Percentiles rank a stretch among this genome's conserved stretches.
phyloP scores from a whole-genome alignment of 1,284 basidiomycete species.

The Calocybe gambosa region DNA sequence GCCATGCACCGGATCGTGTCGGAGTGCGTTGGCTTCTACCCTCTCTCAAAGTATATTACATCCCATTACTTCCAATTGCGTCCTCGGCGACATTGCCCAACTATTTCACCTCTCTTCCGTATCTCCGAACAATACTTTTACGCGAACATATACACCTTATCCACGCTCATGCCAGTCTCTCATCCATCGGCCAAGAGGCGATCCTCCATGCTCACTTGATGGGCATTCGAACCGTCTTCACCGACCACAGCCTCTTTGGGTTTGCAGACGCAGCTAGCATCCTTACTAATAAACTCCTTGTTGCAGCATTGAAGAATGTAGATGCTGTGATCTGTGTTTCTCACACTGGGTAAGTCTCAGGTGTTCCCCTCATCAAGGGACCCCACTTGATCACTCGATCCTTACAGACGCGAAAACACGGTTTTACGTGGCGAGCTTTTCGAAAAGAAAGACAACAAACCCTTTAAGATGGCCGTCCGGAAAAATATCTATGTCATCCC shows the following conservation, averaged over 20 bases:
- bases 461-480: constrained; percentile 43
- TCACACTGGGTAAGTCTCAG: constrained; percentile 77
- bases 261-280: constrained; percentile 96
- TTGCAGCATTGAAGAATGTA: constrained; percentile 81
- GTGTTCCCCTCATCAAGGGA: not conserved
- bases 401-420: constrained; percentile 82
- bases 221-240: constrained; percentile 86
- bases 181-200: constrained; percentile 87
- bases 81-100: constrained; percentile 92
- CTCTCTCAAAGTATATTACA: constrained; percentile 89
- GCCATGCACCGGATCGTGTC: constrained; percentile 77
- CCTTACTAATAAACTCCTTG: constrained; percentile 92
- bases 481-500: constrained; percentile 85
- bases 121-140: constrained; percentile 83
- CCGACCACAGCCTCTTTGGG: constrained; percentile 95
- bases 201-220: constrained; percentile 85
- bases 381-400: not conserved
- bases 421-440: constrained; percentile 80
- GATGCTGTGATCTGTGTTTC: constrained; percentile 96
- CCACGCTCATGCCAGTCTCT: constrained; percentile 90
- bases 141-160: constrained; percentile 86
- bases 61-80: constrained; percentile 85
- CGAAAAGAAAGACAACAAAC: constrained; percentile 38
- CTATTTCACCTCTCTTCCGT: constrained; percentile 89
- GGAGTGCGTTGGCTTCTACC: constrained; percentile 87